A percentile compares a stretch with the other conserved stretches of the same genome.
phyloP scores from a whole-genome alignment of 176 grass and related monocot genomes.

The Aegilops speltoides region DNA sequence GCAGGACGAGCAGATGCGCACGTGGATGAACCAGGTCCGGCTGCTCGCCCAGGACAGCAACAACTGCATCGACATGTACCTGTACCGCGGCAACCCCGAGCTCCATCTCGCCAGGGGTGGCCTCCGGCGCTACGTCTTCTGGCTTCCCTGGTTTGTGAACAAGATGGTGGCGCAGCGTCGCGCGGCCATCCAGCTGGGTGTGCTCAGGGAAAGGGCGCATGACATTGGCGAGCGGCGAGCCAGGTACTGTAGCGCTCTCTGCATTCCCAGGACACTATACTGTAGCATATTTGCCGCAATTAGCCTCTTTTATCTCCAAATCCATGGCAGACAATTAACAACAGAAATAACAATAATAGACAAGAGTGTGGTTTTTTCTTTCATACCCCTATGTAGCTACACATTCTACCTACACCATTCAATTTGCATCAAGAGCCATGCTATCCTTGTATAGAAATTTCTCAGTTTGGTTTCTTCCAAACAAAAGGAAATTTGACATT shows the following conservation, averaged over 20 bases:
- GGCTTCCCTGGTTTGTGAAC: not conserved
- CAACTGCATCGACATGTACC: not conserved
- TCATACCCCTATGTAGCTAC: no score
- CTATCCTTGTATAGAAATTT: no score
- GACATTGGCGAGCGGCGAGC: not conserved
- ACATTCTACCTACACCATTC: no score
- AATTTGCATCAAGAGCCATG: no score
- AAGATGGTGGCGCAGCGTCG: not conserved
- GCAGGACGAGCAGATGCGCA: not conserved
- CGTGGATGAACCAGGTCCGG: slow-evolving; percentile 10
- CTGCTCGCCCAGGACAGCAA: not conserved
- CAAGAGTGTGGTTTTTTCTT: no score
- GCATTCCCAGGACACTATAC: no score
- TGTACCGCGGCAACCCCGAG: not conserved
- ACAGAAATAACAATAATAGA: no score
- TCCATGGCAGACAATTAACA: no score
- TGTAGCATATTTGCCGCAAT: no score
- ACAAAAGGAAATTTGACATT: no score
- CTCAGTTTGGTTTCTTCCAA: no score
- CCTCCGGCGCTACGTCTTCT: not conserved
- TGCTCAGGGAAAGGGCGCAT: not conserved
- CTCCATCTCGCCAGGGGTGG: not conserved
- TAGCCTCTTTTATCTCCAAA: no score
- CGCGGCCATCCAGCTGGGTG: not conserved
- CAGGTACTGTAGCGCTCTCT: not conserved